These are phyloP conservation scores for Penicillium mononematosum DNA, from an alignment of 495 filamentous ascomycete species.

Conservation along the genomic window DNA sequence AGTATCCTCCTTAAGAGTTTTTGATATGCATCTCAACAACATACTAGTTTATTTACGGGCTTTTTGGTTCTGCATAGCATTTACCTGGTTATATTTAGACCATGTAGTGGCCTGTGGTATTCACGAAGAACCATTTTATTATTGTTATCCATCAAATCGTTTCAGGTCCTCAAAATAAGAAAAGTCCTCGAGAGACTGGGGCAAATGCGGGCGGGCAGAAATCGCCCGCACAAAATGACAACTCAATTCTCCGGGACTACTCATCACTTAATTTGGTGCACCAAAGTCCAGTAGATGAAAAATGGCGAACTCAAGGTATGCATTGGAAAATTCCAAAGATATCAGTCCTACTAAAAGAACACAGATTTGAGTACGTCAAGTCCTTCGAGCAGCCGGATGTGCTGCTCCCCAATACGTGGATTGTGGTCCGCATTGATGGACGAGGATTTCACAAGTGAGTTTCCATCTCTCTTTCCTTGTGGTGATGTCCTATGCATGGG, in stretches of 20 bases:
- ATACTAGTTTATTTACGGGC: slow-evolving; percentile 2
- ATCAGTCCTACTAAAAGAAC: slow-evolving; percentile 12
- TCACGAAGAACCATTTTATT: background rate
- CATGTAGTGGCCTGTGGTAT: background rate
- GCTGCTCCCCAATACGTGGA: slow-evolving; percentile 87
- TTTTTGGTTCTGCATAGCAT: background rate
- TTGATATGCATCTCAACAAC: slow-evolving; percentile 10
- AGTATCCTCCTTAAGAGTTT: background rate
- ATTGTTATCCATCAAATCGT: background rate
- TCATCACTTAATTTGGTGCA: slow-evolving; percentile 15
- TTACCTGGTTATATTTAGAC: background rate
- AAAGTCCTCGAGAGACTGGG: background rate
- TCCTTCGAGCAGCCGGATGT: slow-evolving; percentile 77
- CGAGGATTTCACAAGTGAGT: slow-evolving; percentile 85
- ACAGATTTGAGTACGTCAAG: slow-evolving; percentile 90
- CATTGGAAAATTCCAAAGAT: background rate
- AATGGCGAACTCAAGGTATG: slow-evolving; percentile 68
- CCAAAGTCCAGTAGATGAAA: slow-evolving; percentile 13
- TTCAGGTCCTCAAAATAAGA: background rate
- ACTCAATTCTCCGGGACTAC: slow-evolving; percentile 9
- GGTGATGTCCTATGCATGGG: background rate
- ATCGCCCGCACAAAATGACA: slow-evolving; percentile 28
- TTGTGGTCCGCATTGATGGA: slow-evolving; percentile 90
- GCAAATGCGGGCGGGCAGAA: slow-evolving; percentile 19
- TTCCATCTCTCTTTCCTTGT: background rate